Conservation (phyloP, 768 basidiomycete genomes). For the Amanita rubescens region DNA sequence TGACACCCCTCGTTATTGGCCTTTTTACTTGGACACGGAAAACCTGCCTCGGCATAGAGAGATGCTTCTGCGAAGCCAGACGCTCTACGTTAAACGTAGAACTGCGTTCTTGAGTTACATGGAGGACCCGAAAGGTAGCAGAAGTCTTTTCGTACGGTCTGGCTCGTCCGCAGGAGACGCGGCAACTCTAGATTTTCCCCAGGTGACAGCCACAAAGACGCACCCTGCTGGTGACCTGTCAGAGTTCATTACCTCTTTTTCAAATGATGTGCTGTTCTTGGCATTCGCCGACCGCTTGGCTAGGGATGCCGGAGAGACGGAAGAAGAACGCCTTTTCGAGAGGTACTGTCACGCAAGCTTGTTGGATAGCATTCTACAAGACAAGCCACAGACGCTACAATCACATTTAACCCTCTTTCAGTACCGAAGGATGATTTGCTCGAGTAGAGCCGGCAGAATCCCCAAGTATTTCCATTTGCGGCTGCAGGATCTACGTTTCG, state of each 20-base stretch:
- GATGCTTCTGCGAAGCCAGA: slow-evolving; percentile 67
- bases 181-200: slow-evolving; percentile 80
- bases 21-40: slow-evolving; percentile 77
- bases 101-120: slow-evolving; percentile 91
- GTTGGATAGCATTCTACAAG: slow-evolving; percentile 85
- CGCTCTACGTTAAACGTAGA: slow-evolving; percentile 85
- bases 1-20: slow-evolving; percentile 95
- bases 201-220: slow-evolving; percentile 54
- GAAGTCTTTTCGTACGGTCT: slow-evolving; percentile 84
- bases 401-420: slow-evolving; percentile 67
- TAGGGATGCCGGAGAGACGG: slow-evolving; percentile 49
- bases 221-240: slow-evolving; percentile 70
- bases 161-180: slow-evolving; percentile 80
- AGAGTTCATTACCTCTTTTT: slow-evolving; percentile 83
- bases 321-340: slow-evolving; percentile 54
- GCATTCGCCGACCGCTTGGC: slow-evolving; percentile 78
- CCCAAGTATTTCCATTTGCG: slow-evolving; percentile 51
- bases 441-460: slow-evolving; percentile 30
- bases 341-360: slow-evolving; percentile 70
- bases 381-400: slow-evolving; percentile 75
- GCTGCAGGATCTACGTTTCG: slow-evolving; percentile 68
- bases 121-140: slow-evolving; percentile 89
- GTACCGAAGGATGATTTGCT: slow-evolving; percentile 48
- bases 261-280: slow-evolving; percentile 72
- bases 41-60: slow-evolving; percentile 60